A percentile compares a stretch with the other conserved stretches of the same genome.
phyloP scores from a whole-genome alignment of 2,329 filamentous ascomycete genomes.

The Aspergillus brasiliensis region DNA sequence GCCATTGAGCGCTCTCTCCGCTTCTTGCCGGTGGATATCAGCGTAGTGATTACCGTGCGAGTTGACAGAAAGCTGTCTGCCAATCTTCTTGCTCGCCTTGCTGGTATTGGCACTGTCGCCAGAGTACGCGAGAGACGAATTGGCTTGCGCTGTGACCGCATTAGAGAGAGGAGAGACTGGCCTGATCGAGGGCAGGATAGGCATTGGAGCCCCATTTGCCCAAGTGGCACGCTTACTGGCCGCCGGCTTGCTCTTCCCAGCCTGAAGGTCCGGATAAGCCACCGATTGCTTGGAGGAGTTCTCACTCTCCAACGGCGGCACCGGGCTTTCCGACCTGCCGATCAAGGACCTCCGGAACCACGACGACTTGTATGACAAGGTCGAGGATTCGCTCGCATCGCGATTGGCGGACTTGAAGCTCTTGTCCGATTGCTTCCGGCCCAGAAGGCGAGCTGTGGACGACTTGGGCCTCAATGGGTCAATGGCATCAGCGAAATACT shows the following conservation, averaged over 20 bases:
- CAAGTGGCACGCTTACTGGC: constrained; percentile 86
- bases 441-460: constrained; percentile 77
- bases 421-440: constrained; percentile 87
- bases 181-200: constrained; percentile 89
- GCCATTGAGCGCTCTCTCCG: constrained; percentile 86
- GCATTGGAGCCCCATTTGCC: constrained; percentile 88
- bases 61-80: constrained; percentile 86
- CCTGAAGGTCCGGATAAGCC: constrained; percentile 48
- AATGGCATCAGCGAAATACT: constrained; percentile 90
- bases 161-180: constrained; percentile 97
- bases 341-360: constrained; percentile 98
- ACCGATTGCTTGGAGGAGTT: constrained; percentile 44
- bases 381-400: constrained; percentile 61
- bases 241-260: constrained; percentile 57
- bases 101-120: constrained; percentile 41
- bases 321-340: constrained; percentile 70
- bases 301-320: constrained; percentile 54
- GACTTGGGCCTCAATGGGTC: constrained; percentile 93
- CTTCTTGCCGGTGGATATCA: constrained; percentile 85
- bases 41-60: constrained; percentile 93
- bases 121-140: constrained; percentile 58
- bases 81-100: constrained; percentile 79
- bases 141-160: constrained; percentile 85
- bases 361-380: constrained; percentile 77
- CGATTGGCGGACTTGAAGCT: constrained; percentile 64